Conservation (phyloP, 106 monocot genomes). For the Dendrobium chrysotoxum region DNA sequence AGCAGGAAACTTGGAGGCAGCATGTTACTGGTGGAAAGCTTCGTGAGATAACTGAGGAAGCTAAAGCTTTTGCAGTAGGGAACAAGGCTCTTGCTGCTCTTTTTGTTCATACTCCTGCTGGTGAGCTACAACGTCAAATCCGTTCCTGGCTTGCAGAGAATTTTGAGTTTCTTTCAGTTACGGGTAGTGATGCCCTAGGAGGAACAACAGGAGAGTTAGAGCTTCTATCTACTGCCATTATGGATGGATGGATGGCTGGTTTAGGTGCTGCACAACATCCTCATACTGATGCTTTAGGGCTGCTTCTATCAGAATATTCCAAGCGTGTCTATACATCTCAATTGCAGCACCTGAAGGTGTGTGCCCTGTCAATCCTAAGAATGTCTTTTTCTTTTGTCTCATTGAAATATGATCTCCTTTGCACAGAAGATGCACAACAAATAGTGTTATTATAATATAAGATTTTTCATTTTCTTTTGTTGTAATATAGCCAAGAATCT, state of each 20-base stretch:
- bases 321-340: slow-evolving; percentile 88
- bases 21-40: slow-evolving; percentile 96
- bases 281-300: slow-evolving; percentile 89
- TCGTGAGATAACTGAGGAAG: slow-evolving; percentile 96
- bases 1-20: slow-evolving; percentile 91
- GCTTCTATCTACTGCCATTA: slow-evolving; percentile 92
- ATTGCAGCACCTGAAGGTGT: slow-evolving; percentile 92
- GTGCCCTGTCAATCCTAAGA: not conserved
- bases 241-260: slow-evolving; percentile 99
- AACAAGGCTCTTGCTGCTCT: slow-evolving; percentile 90
- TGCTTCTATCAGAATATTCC: slow-evolving; percentile 84
- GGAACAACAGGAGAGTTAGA: slow-evolving; percentile 78
- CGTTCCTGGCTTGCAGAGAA: slow-evolving; percentile 93
- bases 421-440: not conserved
- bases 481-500: not conserved
- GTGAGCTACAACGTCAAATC: slow-evolving; percentile 97
- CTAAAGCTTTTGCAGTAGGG: slow-evolving; percentile 83
- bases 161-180: slow-evolving; percentile 92
- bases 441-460: not conserved
- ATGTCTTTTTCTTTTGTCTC: not conserved
- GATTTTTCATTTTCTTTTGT: not conserved
- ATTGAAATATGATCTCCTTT: not conserved
- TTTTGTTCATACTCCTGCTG: slow-evolving; percentile 99
- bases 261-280: slow-evolving; percentile 81
- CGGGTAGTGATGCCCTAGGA: slow-evolving; percentile 54